Evolutionary conservation across 352 stramenopile species (phyloP), one percentile per base, ranked within the genome.

Genomic region (Phytophthora constricta): DNA sequence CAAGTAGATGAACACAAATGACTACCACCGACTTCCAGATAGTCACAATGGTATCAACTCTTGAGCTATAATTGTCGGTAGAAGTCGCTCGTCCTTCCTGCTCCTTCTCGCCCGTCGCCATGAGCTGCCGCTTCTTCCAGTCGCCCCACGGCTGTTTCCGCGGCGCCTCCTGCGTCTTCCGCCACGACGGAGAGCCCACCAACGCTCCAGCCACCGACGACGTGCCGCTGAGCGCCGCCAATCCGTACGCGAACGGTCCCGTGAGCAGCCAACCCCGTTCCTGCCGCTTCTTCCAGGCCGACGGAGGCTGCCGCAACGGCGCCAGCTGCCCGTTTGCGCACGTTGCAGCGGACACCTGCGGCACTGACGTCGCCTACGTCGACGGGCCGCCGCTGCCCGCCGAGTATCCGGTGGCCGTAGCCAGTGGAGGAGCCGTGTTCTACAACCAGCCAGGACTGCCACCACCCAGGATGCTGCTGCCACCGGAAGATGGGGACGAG

Each of bases 121-220:
- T 76, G 63, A 68, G 56, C 39, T 94, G 86, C 61, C 84, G 84
- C 67, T 94, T 91, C 79, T 94, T 90, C 62, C 72, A 86, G 72
- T 88, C 82, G 42, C 70, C 77, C 9, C 68, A 87, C 41, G 86
- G 86, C 58, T 94, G 86, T 54, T 89, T 87, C 61, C 84, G 86
- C 16, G 86, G 86, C 26, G 60, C 73, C 14, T 84, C 77, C 9
- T 94, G 86, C 65, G 76, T 71, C 46, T 94, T 89, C 58, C 79
- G 80, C 34, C 86, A 94, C 65, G 81, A 83, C 28, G 28, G 25
- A 31, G 47, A 62, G 10, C 25, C 63, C 1, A 17, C 45, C 65
- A n/a, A n/a, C n/a, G 45, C 52, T 19, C 43, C 47, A 16, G 22
- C 51, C n/a, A 1, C 28, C 17, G 25, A 49, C 43, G 43, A 66